Base-by-base conservation (phyloP, 805 yeast genomes). In the Spathaspora gorwiae region DNA sequence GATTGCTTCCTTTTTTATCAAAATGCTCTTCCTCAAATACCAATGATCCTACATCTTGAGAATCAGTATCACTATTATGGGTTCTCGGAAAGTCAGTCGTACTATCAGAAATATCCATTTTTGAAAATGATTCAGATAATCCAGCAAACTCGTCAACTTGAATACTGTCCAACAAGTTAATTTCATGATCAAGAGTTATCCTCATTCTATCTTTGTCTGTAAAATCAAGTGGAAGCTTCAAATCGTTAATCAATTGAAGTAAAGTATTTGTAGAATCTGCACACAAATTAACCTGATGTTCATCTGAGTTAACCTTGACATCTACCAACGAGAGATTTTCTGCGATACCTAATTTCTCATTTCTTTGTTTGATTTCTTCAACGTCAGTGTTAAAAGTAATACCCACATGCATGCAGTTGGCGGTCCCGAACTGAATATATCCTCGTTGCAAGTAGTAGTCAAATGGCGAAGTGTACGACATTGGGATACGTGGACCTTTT, bases 221-320 rank as follows among this genome's bases (percentile, higher is more conserved):
- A 48, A 84, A 81, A 6, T 73, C 62, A 1, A 87, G 62, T 0
- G 90, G 90, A 11, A 79, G 79, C 53, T 85, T 87, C 54, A 90
- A 67, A 55, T 89, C 96, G 47, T 79, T 81, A 8, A 83, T 51
- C 7, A 87, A 55, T 49, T 85, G 95, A 2, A 80, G 49, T 36
- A 90, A 61, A 10, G 92, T 79, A 54, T 87, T 84, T 0, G 82
- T 74, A 0, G 97, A 88, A 59, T 90, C 98, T 1, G 96, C 92
- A 66, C 97, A 90, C 2, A 83, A 47, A 26, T 80, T 81, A 1
- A 84, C 39, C 15, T 65, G 69, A 12, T 76, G 59, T 13, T 66
- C 65, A 45, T 80, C 86, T 6, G 79, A 50, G 42, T 72, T 72
- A 8, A 81, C 55, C 39, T 75, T 76, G 29, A 82, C 38, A 40